A percentile compares a stretch with the other conserved stretches of the same genome.
phyloP scores from a whole-genome alignment of 2,329 filamentous ascomycete species.

The Fusarium nurragi region DNA sequence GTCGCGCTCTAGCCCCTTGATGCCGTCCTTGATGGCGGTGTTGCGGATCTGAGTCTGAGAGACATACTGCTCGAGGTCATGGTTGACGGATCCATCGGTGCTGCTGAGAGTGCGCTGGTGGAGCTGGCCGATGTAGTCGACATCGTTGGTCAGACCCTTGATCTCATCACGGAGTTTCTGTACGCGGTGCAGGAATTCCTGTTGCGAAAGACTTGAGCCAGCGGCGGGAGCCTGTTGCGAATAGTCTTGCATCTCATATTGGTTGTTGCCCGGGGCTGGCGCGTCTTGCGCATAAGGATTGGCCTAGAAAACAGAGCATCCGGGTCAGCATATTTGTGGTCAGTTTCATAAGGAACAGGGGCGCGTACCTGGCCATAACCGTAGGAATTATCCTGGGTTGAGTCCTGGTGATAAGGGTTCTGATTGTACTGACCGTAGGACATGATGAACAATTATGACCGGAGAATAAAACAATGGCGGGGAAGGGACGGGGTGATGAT shows the following conservation, averaged over 20 bases:
- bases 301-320: constrained; percentile 27
- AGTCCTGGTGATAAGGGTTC: constrained; percentile 70
- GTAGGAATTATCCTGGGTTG: constrained; percentile 58
- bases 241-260: constrained; percentile 67
- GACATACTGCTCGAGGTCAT: constrained; percentile 73
- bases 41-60: constrained; percentile 77
- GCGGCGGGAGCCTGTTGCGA: constrained; percentile 47
- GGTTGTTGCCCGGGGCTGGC: constrained; percentile 48
- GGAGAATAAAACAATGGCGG: constrained; percentile 34
- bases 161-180: constrained; percentile 74
- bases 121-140: constrained; percentile 72
- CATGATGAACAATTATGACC: constrained; percentile 55
- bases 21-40: constrained; percentile 79
- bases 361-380: constrained; percentile 56
- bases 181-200: constrained; percentile 75
- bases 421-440: constrained; percentile 70
- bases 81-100: constrained; percentile 64
- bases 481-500: constrained; percentile 31
- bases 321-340: constrained; percentile 28
- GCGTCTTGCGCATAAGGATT: constrained; percentile 47
- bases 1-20: constrained; percentile 79
- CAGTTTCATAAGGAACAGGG: constrained; percentile 7
- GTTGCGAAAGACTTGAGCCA: constrained; percentile 60
- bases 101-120: constrained; percentile 78
- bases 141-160: constrained; percentile 70